Percentiles rank a stretch among this genome's conserved stretches.
These are phyloP conservation scores for Hypoxylon sp. DNA, from an alignment of 2,329 filamentous ascomycete species.

Conservation along the genomic window DNA sequence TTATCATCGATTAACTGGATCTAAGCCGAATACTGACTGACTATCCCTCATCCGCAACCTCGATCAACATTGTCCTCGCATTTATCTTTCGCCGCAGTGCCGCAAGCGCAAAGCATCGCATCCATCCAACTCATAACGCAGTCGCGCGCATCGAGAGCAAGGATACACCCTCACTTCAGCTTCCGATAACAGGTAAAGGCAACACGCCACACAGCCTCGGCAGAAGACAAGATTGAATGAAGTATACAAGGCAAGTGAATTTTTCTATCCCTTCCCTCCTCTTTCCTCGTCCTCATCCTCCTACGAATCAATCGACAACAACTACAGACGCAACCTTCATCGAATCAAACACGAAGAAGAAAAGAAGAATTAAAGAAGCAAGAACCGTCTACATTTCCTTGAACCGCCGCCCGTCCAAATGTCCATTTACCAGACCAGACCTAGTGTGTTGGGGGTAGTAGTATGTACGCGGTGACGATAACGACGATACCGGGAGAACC, in stretches of 20 bases:
- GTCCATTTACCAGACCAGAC: slow-evolving; percentile 6
- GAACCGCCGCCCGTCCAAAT: slow-evolving; percentile 6
- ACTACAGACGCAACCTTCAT: not conserved
- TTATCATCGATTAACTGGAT: not conserved
- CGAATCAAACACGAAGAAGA: not conserved
- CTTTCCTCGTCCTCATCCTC: not conserved
- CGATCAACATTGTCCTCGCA: not conserved
- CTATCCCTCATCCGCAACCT: not conserved
- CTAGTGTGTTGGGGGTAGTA: slow-evolving; percentile 4
- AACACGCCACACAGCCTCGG: too few species aligned
- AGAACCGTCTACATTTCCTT: slow-evolving; percentile 10
- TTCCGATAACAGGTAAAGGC: too few species aligned
- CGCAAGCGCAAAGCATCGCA: too few species aligned
- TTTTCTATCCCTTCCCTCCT: too few species aligned
- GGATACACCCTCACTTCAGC: too few species aligned
- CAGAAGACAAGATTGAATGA: too few species aligned
- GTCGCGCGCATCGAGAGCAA: too few species aligned
- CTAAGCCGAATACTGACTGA: too few species aligned
- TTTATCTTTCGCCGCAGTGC: not conserved
- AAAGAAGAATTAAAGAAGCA: not conserved
- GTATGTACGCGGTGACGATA: too few species aligned
- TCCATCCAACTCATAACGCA: too few species aligned
- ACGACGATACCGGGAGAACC: too few species aligned
- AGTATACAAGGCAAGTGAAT: too few species aligned
- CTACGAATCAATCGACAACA: slow-evolving; percentile 5